Evolutionary conservation across 106 monocot species (phyloP), one percentile per base, ranked within the genome.

Genomic region (Dioscorea dumetorum): DNA sequence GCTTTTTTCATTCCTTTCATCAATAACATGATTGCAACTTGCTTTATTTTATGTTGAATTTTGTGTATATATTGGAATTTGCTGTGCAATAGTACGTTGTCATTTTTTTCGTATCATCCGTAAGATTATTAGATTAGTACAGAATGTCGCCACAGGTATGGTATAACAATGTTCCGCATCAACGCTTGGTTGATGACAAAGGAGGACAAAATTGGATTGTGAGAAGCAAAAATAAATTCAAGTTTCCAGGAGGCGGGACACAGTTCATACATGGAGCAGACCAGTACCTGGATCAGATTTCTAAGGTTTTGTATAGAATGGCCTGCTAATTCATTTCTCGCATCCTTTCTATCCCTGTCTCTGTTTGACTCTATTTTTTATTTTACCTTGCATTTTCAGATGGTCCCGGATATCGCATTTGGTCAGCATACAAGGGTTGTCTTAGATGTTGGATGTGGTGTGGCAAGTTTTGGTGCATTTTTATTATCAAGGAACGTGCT

Each of bases 401-500:
- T 95, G 94, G 83, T 91, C 41, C 94, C 88, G 35, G 85, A 83
- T 22, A 91, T 88, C 68, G 70, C 85, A 68, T 95, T 95, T 83
- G 91, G 94, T 68, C 57, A 77, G 23, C 80, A 61, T 69, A 88
- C 85, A 60, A 82, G 94, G 74, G 81, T 85, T 67, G 80, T 60
- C 52, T 72, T 86, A 33, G 94, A 95, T 88, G 81, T 95, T 76
- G 91, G 91, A n/a, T 91, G 91, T 79, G 90, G 91, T 0, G 85
- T 95, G 64, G 94, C 94, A 60, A 95, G 94, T 77, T 95, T 95
- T 73, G 91, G 94, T 60, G 91, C 94, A 57, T 83, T 85, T 77
- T 73, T 95, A 53, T 67, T 95, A 60, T 81, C 88, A 71, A 62
- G 85, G 8, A 77, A 95, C 74, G 94, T 95, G 59, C 61, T 79